Evolutionary conservation across 2,329 filamentous ascomycete species (phyloP), one percentile per base, ranked within the genome.

Genomic region (Trichoderma breve): DNA sequence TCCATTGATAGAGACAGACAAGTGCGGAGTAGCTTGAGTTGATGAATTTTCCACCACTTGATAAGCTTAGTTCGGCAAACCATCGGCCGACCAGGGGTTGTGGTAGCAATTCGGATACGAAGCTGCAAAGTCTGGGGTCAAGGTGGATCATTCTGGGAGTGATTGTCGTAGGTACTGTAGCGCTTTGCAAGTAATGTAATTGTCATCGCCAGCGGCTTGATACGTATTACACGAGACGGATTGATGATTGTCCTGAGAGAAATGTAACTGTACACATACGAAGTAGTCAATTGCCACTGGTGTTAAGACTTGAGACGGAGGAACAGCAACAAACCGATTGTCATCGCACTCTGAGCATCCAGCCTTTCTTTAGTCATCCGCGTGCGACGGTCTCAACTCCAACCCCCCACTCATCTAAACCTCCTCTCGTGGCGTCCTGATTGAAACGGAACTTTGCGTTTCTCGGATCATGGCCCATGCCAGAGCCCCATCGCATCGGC

Each of bases 31-130:
- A 71, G 51, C 26, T 60, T 26, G 21, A 36, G 18, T 43, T 36
- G 43, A 36, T 4, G 26, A 70, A 70, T 70, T 71, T 71, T 64
- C 69, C 69, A 71, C 69, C 69, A 71, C 69, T 71, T 36, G 69
- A 58, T 64, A 71, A 65, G 69, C 69, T 65, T 65, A 70, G 55
- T 61, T 62, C 21, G 36, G 55, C 39, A 70, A 36, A 62, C 57
- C 34, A 36, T 36, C 36, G 57, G 67, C 57, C 4, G 39, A 70
- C 57, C 12, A 62, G 67, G 67, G 30, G 21, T 36, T 30, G 39
- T 28, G 30, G 55, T 51, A 11, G 39, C 30, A 57, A 39, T 24
- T 47, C 14, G 18, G 66, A 69, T 51, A 70, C 39, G 57, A 70
- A 60, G 36, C 66, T 69, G 66, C 39, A 67, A 70, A 60, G 66